Percentiles rank a stretch among this genome's conserved stretches.
These are phyloP conservation scores for Jamesozyma lodderae DNA, from an alignment of 805 yeast species.

Conservation along the genomic window DNA sequence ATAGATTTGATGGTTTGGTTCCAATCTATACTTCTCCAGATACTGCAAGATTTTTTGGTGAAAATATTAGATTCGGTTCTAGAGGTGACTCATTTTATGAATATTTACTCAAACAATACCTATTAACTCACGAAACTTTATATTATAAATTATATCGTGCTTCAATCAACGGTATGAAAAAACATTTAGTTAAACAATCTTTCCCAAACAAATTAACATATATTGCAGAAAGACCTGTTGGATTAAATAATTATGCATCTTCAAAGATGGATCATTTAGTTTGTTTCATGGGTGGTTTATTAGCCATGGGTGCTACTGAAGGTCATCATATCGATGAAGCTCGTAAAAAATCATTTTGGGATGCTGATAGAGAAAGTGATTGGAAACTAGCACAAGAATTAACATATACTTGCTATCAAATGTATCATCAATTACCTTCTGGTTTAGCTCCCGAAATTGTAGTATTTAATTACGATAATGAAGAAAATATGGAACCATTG, in stretches of 20 bases:
- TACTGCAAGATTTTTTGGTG: constrained; percentile 58
- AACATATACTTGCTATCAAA: constrained; percentile 71
- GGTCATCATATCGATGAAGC: constrained; percentile 55
- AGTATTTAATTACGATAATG: constrained; percentile 57
- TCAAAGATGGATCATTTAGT: constrained; percentile 88
- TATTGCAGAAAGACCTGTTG: constrained; percentile 69
- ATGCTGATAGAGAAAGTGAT: constrained; percentile 47
- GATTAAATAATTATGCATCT: constrained; percentile 46
- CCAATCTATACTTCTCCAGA: constrained; percentile 76
- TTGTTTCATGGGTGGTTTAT: constrained; percentile 82
- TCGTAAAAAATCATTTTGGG: constrained; percentile 48
- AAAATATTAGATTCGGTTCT: constrained; percentile 70
- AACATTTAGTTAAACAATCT: constrained; percentile 52
- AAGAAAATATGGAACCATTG: constrained; percentile 9
- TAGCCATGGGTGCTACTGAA: constrained; percentile 82
- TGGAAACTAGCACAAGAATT: constrained; percentile 63
- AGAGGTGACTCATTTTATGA: constrained; percentile 93
- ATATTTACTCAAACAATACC: constrained; percentile 73
- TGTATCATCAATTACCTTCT: constrained; percentile 66
- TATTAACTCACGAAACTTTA: constrained; percentile 58
- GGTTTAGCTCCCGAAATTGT: constrained; percentile 88
- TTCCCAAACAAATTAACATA: constrained; percentile 54
- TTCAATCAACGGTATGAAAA: constrained; percentile 67
- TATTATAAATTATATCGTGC: constrained; percentile 71
- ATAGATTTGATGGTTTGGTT: constrained; percentile 54